Evolutionary conservation across 2,329 filamentous ascomycete species (phyloP).

Genomic region (Aspergillus brunneoviolaceus): DNA sequence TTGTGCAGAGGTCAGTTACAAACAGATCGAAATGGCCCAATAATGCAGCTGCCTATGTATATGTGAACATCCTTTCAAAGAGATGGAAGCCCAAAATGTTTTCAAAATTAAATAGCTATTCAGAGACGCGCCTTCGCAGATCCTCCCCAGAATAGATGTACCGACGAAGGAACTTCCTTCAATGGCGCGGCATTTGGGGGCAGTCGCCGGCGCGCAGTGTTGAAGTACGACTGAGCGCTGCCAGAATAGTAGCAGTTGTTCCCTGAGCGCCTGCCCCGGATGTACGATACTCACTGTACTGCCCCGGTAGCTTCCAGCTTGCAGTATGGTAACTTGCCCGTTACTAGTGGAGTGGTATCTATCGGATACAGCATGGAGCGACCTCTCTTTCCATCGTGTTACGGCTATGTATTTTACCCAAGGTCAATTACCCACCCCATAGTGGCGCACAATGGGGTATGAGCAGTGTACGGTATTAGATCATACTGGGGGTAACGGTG

Average conservation of each 20-base stretch:
- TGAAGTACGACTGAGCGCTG: neutral
- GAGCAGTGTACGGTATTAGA: slow-evolving; percentile 14
- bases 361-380: neutral
- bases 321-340: neutral
- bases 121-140: neutral
- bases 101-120: neutral
- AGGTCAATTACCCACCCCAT: slow-evolving; percentile 17
- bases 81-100: neutral
- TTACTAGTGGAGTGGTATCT: neutral
- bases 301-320: neutral
- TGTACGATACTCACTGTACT: neutral
- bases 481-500: slow-evolving; percentile 11
- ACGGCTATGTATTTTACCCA: slow-evolving; percentile 14
- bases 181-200: neutral
- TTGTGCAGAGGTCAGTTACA: neutral
- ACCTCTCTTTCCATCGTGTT: neutral
- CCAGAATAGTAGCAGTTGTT: neutral
- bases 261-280: neutral
- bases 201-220: neutral
- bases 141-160: neutral
- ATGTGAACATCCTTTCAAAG: neutral
- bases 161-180: neutral
- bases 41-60: neutral
- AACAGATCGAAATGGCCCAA: neutral
- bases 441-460: slow-evolving; percentile 16